Percentiles rank a stretch among this genome's conserved stretches.
These are phyloP conservation scores for Blepharisma japonicum DNA, from an alignment of 73 alveolate genomes.

Conservation along the genomic window DNA sequence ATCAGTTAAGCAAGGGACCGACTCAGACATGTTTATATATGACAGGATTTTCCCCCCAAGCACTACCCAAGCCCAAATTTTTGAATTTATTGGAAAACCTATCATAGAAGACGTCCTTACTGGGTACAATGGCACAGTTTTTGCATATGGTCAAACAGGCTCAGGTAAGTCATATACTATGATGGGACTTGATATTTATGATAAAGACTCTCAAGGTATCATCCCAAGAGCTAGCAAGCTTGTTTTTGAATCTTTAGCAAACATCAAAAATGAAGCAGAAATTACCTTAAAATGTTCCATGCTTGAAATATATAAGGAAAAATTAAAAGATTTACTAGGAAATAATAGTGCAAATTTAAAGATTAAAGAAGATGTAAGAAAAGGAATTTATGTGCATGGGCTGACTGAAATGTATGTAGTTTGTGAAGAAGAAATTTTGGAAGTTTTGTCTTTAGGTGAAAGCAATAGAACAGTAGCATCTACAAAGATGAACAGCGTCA, in stretches of 20 bases:
- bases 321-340: conserved; percentile 73
- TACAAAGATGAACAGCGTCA: conserved; percentile 80
- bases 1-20: neutral
- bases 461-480: conserved; percentile 70
- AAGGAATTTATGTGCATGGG: conserved; percentile 78
- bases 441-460: conserved; percentile 62
- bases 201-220: conserved; percentile 72
- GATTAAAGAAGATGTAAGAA: conserved; percentile 74
- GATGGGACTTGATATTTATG: conserved; percentile 82
- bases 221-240: conserved; percentile 84
- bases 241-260: conserved; percentile 70
- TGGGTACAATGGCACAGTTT: conserved; percentile 93
- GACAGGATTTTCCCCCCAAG: conserved; percentile 86
- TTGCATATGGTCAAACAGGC: conserved; percentile 94
- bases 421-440: conserved; percentile 56
- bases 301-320: conserved; percentile 73
- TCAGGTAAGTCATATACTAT: conserved; percentile 92
- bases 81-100: conserved; percentile 74
- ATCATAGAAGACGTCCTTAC: conserved; percentile 79
- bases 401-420: conserved; percentile 73
- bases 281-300: conserved; percentile 76
- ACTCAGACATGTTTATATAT: conserved; percentile 59
- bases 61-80: conserved; percentile 80
- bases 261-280: conserved; percentile 70
- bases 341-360: conserved; percentile 56